phyloP scores from a whole-genome alignment of 441 rosid species.

The Rhodomyrtus psidioides region DNA sequence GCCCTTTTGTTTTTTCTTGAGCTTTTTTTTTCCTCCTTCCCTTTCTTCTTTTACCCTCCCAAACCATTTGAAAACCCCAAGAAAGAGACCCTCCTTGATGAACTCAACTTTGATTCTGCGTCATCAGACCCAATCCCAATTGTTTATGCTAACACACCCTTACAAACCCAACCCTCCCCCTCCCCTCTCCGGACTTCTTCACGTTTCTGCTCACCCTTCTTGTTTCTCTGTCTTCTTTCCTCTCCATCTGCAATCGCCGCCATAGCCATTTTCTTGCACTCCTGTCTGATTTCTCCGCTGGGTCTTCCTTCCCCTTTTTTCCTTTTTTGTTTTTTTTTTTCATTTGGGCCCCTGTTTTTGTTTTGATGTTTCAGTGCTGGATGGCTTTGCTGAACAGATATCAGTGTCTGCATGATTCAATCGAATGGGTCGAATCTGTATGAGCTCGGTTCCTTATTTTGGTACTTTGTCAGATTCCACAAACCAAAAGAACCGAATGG shows the following conservation, averaged over 20 bases:
- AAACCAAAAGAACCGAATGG: constrained; percentile 6
- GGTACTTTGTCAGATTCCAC: constrained; percentile 60
- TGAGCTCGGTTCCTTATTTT: constrained; percentile 33
- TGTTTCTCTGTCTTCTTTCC: neutral
- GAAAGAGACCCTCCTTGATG: constrained; percentile 53
- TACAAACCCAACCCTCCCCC: neutral
- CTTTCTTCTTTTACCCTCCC: constrained; percentile 41
- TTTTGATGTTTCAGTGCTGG: neutral
- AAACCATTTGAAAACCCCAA: constrained; percentile 91
- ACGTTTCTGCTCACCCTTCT: neutral
- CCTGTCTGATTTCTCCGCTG: neutral
- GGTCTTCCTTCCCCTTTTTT: neutral
- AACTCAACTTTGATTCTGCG: constrained; percentile 62
- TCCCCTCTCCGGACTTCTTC: constrained; percentile 9
- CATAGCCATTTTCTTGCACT: neutral
- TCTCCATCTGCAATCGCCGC: neutral
- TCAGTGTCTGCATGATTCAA: constrained; percentile 38
- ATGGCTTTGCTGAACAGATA: constrained; percentile 20
- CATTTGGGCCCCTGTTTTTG: neutral
- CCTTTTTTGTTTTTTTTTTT: neutral
- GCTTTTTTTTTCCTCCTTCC: constrained; percentile 7
- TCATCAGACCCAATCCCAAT: constrained; percentile 46
- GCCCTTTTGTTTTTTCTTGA: constrained; percentile 8
- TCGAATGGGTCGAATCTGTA: constrained; percentile 7
- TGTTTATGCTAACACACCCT: constrained; percentile 4